Conservation (phyloP, 306 rosid species). For the Acmispon strigosus region DNA sequence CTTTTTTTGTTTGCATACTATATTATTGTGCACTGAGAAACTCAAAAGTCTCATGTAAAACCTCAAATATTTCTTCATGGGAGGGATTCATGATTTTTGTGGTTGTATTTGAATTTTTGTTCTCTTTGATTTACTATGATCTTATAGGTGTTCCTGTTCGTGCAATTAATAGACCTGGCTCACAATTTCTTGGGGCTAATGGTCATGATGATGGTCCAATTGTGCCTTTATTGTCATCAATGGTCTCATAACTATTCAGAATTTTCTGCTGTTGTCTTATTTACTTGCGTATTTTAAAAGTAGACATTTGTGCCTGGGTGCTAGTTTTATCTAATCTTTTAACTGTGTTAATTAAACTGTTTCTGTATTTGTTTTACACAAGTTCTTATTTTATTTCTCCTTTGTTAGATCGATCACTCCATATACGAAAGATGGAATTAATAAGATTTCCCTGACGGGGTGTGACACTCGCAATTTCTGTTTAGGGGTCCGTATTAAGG, state of each 20-base stretch:
- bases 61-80: background rate
- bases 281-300: background rate
- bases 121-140: constrained; percentile 4
- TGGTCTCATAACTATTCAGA: background rate
- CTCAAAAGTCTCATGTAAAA: background rate
- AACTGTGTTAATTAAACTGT: background rate
- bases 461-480: constrained; percentile 86
- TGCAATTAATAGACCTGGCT: constrained; percentile 83
- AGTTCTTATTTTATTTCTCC: constrained; percentile 18
- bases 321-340: background rate
- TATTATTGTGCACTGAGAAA: background rate
- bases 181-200: constrained; percentile 87
- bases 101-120: background rate
- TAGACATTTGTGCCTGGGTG: background rate
- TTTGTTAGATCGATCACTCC: constrained; percentile 78
- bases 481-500: constrained; percentile 76
- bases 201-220: constrained; percentile 95
- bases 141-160: constrained; percentile 73
- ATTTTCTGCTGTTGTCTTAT: background rate
- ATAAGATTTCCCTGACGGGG: constrained; percentile 78
- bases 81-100: background rate
- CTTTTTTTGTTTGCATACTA: background rate
- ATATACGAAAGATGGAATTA: constrained; percentile 69
- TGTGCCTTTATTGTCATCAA: constrained; percentile 50
- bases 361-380: background rate